Evolutionary conservation across 345 rosid genomes (phyloP), one percentile per base, ranked within the genome.

Genomic region (Gossypium ekmanianum): DNA sequence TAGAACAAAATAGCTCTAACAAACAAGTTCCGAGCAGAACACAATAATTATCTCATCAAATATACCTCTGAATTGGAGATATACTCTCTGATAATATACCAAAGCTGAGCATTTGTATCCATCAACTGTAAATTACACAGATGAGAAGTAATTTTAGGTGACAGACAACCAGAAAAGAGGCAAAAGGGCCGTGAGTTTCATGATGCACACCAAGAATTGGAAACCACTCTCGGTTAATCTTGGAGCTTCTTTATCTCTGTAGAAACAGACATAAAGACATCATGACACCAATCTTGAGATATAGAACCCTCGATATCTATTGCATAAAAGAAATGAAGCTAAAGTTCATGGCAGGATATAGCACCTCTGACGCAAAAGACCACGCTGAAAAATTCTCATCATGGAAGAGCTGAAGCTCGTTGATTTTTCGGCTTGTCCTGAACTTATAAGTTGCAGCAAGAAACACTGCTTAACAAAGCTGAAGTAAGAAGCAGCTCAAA

Each of bases 81-180:
- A 84, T 95, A 95, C 80, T 95, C 99, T 83, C 99, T 90, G 75
- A 92, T 86, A 44, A 95, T 90, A 85, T 93, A 95, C 99, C 99
- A 93, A 58, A 95, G 89, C 81, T 95, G 99, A 41, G 98, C 91
- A 86, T 90, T 91, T 83, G 99, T 95, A 77, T 95, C 98, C 99
- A 95, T 93, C 80, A 95, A 87, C 99, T 95, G 92, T 68, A 83
- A 79, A 54, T 54, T 54, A 57, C 47, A 75, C 72, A 74, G 69
- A 64, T 65, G 20, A 70, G 69, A 80, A 71, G 20, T 74, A 82
- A 22, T 75, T 52, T 63, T 50, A 79, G 72, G 39, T 11, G 24
- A 27, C 47, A 69, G 14, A 10, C 47, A 69, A 69, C 47, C 51
- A 43, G 50, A 75, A n/a, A 55, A 81, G 79, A 58, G 52, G 64